Conservation (phyloP, 495 filamentous ascomycete genomes). For the Darksidea phi region DNA sequence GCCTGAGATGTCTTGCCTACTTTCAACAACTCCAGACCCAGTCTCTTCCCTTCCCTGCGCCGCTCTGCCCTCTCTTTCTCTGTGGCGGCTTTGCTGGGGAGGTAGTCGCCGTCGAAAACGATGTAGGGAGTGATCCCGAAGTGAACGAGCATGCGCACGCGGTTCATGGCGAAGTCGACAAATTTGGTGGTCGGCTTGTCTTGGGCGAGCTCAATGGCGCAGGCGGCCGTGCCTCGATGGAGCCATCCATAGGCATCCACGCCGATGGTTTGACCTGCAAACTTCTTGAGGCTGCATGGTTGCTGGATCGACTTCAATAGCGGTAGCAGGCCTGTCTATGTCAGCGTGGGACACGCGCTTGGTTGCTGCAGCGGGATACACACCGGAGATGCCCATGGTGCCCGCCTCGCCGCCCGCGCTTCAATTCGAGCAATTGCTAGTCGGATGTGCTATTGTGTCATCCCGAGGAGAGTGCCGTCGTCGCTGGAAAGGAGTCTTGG, state of each 20-base stretch:
- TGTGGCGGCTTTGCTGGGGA: constrained; percentile 93
- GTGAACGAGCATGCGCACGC: constrained; percentile 87
- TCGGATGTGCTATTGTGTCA: constrained; percentile 22
- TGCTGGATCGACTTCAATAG: constrained; percentile 95
- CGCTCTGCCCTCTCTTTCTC: constrained; percentile 68
- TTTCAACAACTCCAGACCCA: constrained; percentile 74
- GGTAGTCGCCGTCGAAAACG: constrained; percentile 92
- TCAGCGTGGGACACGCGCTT: not conserved
- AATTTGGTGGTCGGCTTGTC: constrained; percentile 86
- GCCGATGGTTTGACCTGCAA: constrained; percentile 81
- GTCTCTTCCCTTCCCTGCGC: constrained; percentile 69
- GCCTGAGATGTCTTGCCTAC: constrained; percentile 79
- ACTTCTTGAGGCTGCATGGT: constrained; percentile 80
- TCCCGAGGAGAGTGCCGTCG: not conserved
- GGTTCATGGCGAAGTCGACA: constrained; percentile 85
- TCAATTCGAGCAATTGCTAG: constrained; percentile 3
- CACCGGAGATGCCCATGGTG: constrained; percentile 49
- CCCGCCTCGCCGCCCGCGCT: not conserved
- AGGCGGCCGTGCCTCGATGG: constrained; percentile 87
- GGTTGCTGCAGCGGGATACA: constrained; percentile 1
- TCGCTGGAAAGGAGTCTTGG: constrained; percentile 1
- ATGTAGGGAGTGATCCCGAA: constrained; percentile 91
- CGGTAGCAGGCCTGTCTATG: constrained; percentile 74
- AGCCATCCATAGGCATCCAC: constrained; percentile 99
- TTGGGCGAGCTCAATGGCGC: constrained; percentile 85